Conservation (phyloP, 2,329 filamentous ascomycete species). For the Colletotrichum theobromicola region DNA sequence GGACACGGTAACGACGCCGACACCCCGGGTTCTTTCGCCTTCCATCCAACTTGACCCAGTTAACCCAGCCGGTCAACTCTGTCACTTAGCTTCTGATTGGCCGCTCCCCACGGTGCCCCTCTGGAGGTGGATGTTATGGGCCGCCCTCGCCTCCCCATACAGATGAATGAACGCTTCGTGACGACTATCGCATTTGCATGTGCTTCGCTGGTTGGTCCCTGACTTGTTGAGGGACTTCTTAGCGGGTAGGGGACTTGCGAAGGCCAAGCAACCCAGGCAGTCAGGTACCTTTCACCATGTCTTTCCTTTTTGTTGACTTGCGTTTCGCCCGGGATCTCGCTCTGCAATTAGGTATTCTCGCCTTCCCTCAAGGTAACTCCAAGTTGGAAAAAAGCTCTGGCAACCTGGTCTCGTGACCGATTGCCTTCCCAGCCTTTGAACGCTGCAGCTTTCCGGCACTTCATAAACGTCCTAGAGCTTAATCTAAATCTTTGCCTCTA, state of each 20-base stretch:
- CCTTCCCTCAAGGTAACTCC: neutral
- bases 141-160: slow-evolving; percentile 1
- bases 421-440: slow-evolving; percentile 12
- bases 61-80: slow-evolving; percentile 1
- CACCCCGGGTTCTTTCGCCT: slow-evolving; percentile 14
- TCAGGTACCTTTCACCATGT: neutral
- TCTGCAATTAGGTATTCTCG: neutral
- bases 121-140: slow-evolving; percentile 2
- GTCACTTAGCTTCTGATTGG: slow-evolving; percentile 6
- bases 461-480: neutral
- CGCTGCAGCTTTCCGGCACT: neutral
- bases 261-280: slow-evolving; percentile 3
- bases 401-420: slow-evolving; percentile 21
- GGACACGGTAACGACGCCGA: neutral
- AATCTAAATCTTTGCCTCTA: neutral
- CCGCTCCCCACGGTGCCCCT: neutral
- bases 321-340: neutral
- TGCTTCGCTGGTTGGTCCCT: slow-evolving; percentile 9
- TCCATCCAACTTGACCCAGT: slow-evolving; percentile 14
- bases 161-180: slow-evolving; percentile 6
- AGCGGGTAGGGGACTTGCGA: slow-evolving; percentile 6
- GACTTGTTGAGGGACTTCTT: slow-evolving; percentile 18
- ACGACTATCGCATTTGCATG: slow-evolving; percentile 19
- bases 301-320: neutral
- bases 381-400: slow-evolving; percentile 7